A percentile compares a stretch with the other conserved stretches of the same genome.
These are phyloP conservation scores for Amanita phalloides DNA, from an alignment of 768 basidiomycete genomes.

Conservation along the genomic window DNA sequence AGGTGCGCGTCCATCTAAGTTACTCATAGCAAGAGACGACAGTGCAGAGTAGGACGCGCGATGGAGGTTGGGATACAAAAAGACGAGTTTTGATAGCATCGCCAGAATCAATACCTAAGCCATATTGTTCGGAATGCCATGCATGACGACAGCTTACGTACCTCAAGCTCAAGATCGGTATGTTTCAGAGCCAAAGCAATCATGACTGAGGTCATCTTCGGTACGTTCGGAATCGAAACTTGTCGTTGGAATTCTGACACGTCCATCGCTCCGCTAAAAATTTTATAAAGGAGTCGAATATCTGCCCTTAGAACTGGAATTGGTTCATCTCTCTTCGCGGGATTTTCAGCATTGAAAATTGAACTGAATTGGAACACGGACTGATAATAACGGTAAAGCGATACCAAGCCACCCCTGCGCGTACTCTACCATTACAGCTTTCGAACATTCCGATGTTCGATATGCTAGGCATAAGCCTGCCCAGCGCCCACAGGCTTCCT, in stretches of 20 bases:
- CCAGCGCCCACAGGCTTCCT: slow-evolving; percentile 71
- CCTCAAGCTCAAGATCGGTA: slow-evolving; percentile 42
- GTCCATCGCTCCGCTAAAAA: slow-evolving; percentile 51
- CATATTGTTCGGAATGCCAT: neutral
- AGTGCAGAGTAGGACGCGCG: slow-evolving; percentile 43
- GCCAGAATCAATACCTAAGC: slow-evolving; percentile 31
- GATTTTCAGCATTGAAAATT: slow-evolving; percentile 12
- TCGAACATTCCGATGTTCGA: slow-evolving; percentile 50
- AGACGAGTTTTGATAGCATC: slow-evolving; percentile 45
- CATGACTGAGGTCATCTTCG: slow-evolving; percentile 57
- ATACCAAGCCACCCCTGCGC: slow-evolving; percentile 65
- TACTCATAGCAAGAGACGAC: slow-evolving; percentile 40
- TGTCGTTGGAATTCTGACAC: slow-evolving; percentile 79
- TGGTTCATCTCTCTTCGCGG: slow-evolving; percentile 57
- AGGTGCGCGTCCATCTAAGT: slow-evolving; percentile 44
- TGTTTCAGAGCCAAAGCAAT: slow-evolving; percentile 44
- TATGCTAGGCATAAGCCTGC: slow-evolving; percentile 68
- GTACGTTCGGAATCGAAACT: slow-evolving; percentile 56
- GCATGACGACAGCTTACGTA: slow-evolving; percentile 15
- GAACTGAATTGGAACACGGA: slow-evolving; percentile 28
- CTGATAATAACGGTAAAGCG: slow-evolving; percentile 56
- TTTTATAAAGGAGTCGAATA: slow-evolving; percentile 48
- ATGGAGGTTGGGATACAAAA: slow-evolving; percentile 58
- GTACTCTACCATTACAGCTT: slow-evolving; percentile 50
- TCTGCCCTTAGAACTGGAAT: slow-evolving; percentile 47